A percentile compares a stretch with the other conserved stretches of the same genome.
Conservation (phyloP, 306 rosid species). For the Luffa acutangula region DNA sequence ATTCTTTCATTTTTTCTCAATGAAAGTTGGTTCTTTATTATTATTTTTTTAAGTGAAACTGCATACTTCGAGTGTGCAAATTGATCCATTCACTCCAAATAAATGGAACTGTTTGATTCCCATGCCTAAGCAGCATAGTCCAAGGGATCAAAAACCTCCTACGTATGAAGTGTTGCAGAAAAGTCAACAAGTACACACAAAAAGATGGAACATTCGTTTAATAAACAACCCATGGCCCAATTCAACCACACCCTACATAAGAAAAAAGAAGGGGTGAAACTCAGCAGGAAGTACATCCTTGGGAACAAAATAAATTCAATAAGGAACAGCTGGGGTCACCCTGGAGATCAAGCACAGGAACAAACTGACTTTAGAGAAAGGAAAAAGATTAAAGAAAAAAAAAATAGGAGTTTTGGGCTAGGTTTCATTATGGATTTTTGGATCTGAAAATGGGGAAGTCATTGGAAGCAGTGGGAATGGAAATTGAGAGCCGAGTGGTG, state of each 20-base stretch:
- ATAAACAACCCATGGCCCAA: slow-evolving; percentile 6
- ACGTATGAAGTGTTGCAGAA: slow-evolving; percentile 1
- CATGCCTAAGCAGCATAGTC: not conserved
- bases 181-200: slow-evolving; percentile 1
- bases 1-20: too few species aligned
- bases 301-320: not conserved
- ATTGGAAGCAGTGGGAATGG: slow-evolving; percentile 63
- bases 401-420: not conserved
- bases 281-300: slow-evolving; percentile 6
- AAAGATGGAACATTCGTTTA: slow-evolving; percentile 7
- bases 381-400: not conserved
- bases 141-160: not conserved
- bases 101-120: not conserved
- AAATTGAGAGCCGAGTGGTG: slow-evolving; percentile 76
- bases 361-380: not conserved
- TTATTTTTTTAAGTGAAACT: not conserved
- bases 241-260: slow-evolving; percentile 6
- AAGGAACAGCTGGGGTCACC: slow-evolving; percentile 13
- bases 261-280: slow-evolving; percentile 2
- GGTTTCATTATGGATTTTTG: slow-evolving; percentile 40
- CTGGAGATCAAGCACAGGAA: slow-evolving; percentile 12
- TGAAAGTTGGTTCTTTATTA: not conserved
- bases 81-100: not conserved
- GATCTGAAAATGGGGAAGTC: slow-evolving; percentile 53
- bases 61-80: not conserved